Conservation (phyloP, 345 rosid genomes). For the Acer campestre region DNA sequence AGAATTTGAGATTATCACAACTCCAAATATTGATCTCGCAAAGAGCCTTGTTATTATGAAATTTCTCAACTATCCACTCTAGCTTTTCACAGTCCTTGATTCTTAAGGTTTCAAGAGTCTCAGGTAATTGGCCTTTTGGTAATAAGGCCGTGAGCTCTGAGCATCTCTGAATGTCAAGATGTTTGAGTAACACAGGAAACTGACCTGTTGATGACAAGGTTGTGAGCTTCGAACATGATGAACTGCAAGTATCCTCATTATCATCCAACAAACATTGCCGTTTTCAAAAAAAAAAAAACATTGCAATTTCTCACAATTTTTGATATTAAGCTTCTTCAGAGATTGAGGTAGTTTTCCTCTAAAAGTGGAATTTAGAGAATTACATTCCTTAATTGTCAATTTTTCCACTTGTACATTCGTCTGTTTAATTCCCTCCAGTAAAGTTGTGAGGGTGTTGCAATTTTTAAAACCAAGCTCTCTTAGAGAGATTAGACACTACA, state of each 20-base stretch:
- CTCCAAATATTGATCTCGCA: fast-evolving
- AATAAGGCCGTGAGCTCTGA: not conserved
- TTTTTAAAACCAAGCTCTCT: not conserved
- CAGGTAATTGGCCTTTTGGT: not conserved
- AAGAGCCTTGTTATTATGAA: not conserved
- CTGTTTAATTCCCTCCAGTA: not conserved
- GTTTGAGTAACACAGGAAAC: not conserved
- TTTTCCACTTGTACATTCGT: not conserved
- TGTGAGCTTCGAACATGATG: not conserved
- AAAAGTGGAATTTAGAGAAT: not conserved
- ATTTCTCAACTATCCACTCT: not conserved
- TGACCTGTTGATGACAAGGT: not conserved
- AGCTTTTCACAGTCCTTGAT: fast-evolving
- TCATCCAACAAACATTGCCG: not conserved
- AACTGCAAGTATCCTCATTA: not conserved
- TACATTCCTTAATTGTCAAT: not conserved
- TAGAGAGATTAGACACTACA: not conserved
- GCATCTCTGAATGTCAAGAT: not conserved
- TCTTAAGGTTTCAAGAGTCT: not conserved
- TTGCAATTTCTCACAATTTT: too few relatives aligned
- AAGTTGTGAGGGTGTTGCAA: not conserved
- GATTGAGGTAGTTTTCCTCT: not conserved
- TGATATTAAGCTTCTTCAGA: not conserved
- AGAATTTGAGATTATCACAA: not conserved
- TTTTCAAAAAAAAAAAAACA: too few relatives aligned